These are phyloP conservation scores for Zoysia pacifica DNA, from an alignment of 176 grass and related monocot genomes.

Conservation along the genomic window DNA sequence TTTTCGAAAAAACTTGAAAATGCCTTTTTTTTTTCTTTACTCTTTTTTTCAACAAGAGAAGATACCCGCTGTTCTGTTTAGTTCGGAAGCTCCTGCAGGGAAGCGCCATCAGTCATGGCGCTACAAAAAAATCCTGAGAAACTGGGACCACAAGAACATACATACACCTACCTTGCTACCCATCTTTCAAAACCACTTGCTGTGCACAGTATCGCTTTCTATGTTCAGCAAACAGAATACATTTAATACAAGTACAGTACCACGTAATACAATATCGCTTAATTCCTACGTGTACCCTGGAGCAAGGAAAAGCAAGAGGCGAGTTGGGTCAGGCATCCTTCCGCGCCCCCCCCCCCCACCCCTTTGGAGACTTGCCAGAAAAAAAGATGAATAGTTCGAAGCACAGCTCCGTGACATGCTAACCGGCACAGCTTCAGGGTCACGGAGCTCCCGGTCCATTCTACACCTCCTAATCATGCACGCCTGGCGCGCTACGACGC, in stretches of 20 bases:
- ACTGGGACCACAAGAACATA: background rate
- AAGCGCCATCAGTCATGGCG: too few relatives aligned
- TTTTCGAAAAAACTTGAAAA: too few relatives aligned
- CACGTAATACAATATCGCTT: background rate
- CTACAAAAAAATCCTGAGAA: background rate
- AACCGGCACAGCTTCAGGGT: slow-evolving; percentile 41
- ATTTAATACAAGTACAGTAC: background rate
- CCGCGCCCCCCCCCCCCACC: slow-evolving; percentile 17
- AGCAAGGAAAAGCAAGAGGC: slow-evolving; percentile 34
- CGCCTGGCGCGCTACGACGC: slow-evolving; percentile 3
- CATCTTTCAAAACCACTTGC: background rate
- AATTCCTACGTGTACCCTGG: background rate
- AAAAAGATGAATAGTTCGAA: slow-evolving; percentile 29
- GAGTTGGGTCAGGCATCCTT: slow-evolving; percentile 71
- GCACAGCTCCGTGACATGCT: slow-evolving; percentile 36
- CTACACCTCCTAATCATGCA: background rate
- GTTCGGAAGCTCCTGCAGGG: too few relatives aligned
- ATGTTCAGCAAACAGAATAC: background rate
- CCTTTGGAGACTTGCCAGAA: slow-evolving; percentile 34
- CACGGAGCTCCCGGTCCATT: slow-evolving; percentile 11
- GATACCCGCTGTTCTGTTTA: too few relatives aligned
- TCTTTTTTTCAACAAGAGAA: too few relatives aligned
- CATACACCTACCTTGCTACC: background rate
- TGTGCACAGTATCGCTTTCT: background rate
- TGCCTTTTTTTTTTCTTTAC: too few relatives aligned